Base-by-base conservation (phyloP, 192 early-diverging fungal species). In the Coemansia sp. region DNA sequence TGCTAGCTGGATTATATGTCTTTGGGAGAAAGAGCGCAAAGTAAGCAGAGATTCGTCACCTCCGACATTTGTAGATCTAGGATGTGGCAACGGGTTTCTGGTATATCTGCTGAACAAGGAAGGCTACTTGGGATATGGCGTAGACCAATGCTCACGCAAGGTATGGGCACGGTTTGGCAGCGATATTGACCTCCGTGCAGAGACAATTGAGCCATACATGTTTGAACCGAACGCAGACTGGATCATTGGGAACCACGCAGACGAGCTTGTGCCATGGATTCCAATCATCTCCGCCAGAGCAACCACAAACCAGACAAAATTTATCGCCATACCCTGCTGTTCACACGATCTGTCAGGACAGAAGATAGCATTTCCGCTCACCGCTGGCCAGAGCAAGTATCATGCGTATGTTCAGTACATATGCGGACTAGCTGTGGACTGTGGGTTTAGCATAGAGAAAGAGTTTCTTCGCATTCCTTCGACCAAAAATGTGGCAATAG, bases 221-320 rank as follows among this genome's bases (percentile, higher is more conserved):
- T 76, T 57, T 65, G 19, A 38, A 5, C 50, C 71, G 4, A 45
- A 65, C 32, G 68, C 48, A 1, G 86, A 90, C 63, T 95, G 93
- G 92, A 75, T 95, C 19, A 90, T 95, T 61, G 94, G 92, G 6
- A 95, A 95, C 82, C 94, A 95, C 67, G 89, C 94, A 4, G 94
- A 95, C 71, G 94, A 95, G 70, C 80, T 95, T 38, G 90, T 90
- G 12, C 89, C 91, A 19, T 95, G 94, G 89, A 89, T 93, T 26
- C 92, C 93, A 15, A 87, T 92, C 26, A 90, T 94, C 41, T 89
- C 92, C 2, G 76, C 88, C 1, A 71, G 75, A 44, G 70, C 77
- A 12, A 56, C 47, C 26, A 67, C 53, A 5, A 19, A 43, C 13
- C 13, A 6, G 11, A 9, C 50, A n/a, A 81, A 63, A 2, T 83